phyloP scores from a whole-genome alignment of 768 basidiomycete genomes.

The Phlegmacium glaucopus region DNA sequence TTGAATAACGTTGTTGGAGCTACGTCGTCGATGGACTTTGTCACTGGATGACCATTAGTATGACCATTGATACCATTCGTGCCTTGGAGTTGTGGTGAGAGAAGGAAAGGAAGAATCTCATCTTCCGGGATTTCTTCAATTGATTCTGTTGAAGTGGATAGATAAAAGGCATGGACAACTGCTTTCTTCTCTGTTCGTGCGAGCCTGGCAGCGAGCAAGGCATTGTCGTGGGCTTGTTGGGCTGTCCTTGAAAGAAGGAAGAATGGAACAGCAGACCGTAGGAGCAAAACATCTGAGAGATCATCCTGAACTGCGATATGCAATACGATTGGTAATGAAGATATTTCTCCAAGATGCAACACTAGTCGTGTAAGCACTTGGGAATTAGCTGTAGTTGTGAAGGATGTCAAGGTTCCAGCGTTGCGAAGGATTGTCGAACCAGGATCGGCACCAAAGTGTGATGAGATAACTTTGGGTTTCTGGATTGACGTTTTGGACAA shows the following conservation, averaged over 20 bases:
- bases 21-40: constrained; percentile 19
- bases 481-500: constrained; percentile 32
- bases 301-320: constrained; percentile 66
- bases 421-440: constrained; percentile 54
- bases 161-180: constrained; percentile 84
- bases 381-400: constrained; percentile 51
- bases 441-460: constrained; percentile 66
- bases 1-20: constrained; percentile 38
- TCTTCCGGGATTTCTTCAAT: constrained; percentile 56
- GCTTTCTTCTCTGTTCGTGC: constrained; percentile 67
- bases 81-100: constrained; percentile 3
- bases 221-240: constrained; percentile 88
- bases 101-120: constrained; percentile 57
- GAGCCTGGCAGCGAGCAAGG: constrained; percentile 79
- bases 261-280: constrained; percentile 78
- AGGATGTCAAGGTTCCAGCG: constrained; percentile 48
- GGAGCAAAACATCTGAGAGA: constrained; percentile 70
- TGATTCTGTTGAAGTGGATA: constrained; percentile 32
- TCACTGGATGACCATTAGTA: constrained; percentile 12
- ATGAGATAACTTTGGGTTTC: constrained; percentile 41
- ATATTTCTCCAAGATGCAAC: constrained; percentile 65
- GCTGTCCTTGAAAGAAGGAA: constrained; percentile 74
- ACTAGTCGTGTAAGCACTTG: constrained; percentile 59
- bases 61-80: constrained; percentile 24
- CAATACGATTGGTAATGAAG: constrained; percentile 61